Evolutionary conservation across 2,329 filamentous ascomycete species (phyloP), one percentile per base, ranked within the genome.

Genomic region (Rachicladosporium sp.): DNA sequence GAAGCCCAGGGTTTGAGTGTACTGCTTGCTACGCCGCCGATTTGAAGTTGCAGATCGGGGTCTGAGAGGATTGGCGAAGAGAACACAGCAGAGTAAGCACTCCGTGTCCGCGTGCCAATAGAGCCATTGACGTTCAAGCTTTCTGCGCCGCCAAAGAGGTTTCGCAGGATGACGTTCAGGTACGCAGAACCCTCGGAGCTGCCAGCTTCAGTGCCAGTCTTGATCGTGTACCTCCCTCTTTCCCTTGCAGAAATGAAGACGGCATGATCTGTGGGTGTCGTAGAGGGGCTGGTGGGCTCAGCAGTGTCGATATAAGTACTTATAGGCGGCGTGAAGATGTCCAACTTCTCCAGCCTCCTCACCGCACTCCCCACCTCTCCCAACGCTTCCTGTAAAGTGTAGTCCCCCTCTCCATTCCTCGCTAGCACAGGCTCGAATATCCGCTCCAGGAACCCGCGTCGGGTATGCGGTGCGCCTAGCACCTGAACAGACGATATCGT

Each of bases 101-200:
- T 94, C 35, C 87, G 74, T 21, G 91, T 96, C 33, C 91, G 76
- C 5, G 89, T 96, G 42, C 91, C 91, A 15, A 88, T 68, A 27
- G 86, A 88, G 36, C 85, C 88, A 54, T 94, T 89, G 43, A 93
- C 67, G 38, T 84, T 85, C 46, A 98, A 66, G 41, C 82, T 82
- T 66, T 98, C 91, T 15, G 88, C 91, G 31, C 91, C 91, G 37
- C 91, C 91, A 58, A 98, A 85, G 43, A 98, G 73, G 63, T 98
- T 98, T 50, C 91, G 80, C 69, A 87, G 80, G 37, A 89, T 71
- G 33, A 87, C 72, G 50, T 91, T 89, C 49, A 84, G 80, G 57
- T 93, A 96, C 3, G 88, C 89, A 6, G 88, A 93, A 29, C 89
- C 91, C 62, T 98, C 91, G 13, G 85, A 79, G 56, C 93, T 93